phyloP scores from a whole-genome alignment of 352 stramenopile species.

The Phytophthora hibernalis region DNA sequence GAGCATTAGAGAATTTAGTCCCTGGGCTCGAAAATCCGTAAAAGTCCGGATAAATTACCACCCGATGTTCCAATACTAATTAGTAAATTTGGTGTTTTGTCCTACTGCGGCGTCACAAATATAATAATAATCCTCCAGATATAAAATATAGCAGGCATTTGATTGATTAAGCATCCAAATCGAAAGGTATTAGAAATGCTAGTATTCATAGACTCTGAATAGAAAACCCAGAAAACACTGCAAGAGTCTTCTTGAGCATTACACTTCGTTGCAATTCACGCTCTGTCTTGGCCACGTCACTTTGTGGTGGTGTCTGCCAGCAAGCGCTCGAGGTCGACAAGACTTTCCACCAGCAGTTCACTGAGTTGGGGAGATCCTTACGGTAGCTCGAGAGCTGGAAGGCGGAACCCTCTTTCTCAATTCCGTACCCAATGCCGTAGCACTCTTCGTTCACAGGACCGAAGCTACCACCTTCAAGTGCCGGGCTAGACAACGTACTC shows the following conservation, averaged over 20 bases:
- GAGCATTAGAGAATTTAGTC: no score
- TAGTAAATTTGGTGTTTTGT: no score
- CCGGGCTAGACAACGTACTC: constrained; percentile 86
- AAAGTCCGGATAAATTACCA: no score
- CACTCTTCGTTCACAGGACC: constrained; percentile 90
- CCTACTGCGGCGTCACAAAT: no score
- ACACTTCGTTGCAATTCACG: background rate
- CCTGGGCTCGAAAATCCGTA: no score
- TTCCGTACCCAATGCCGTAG: constrained; percentile 92
- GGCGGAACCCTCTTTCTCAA: constrained; percentile 81
- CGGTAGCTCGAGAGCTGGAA: constrained; percentile 91
- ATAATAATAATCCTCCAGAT: no score
- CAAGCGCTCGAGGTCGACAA: constrained; percentile 75
- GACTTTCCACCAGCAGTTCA: constrained; percentile 76
- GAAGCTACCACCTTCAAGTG: constrained; percentile 90
- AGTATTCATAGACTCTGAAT: no score
- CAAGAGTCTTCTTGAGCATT: background rate
- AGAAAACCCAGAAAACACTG: no score
- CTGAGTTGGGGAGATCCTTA: constrained; percentile 77
- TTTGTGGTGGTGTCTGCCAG: constrained; percentile 51
- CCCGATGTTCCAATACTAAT: no score
- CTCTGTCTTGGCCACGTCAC: constrained; percentile 12
- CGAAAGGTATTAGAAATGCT: no score
- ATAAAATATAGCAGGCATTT: no score
- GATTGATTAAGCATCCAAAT: no score